Evolutionary conservation across 2,329 filamentous ascomycete genomes (phyloP), one percentile per base, ranked within the genome.

Genomic region (Penicillium sp.): DNA sequence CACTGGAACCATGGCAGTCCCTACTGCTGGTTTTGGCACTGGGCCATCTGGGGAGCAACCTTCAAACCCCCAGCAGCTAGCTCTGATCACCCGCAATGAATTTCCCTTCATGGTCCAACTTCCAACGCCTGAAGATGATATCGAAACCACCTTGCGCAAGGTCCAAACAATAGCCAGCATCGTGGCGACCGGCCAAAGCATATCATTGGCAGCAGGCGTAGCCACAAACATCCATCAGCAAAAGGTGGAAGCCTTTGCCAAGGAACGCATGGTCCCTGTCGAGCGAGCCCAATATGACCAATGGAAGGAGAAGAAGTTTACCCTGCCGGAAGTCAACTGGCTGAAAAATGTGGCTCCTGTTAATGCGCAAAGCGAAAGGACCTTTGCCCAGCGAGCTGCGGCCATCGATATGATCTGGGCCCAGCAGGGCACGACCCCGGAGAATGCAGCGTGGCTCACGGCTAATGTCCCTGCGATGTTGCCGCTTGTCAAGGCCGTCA

Each of bases 401-500:
- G 44, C 44, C 16, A 47, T 49, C 30, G 34, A 47, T 27, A 31
- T 42, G 17, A 32, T 47, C 29, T 47, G 39, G 37, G 4, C 29
- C 5, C 22, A 18, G 4, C 11, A 32, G 13, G 36, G 31, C 6
- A 30, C 36, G n/a, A 26, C 30, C 2, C 38, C 39, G 4, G 39
- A 45, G 22, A 42, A 60, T 44, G 51, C 54, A 4, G 32, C 42
- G 3, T 59, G 54, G 52, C 40, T 57, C 11, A 49, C 44, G 2
- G 44, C 36, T 12, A 44, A 53, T 25, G 41, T 46, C 35, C 9
- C 32, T 2, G 2, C 3, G 0, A n/a, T 48, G 13, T 9, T 53
- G 13, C 51, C 53, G 2, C 45, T 59, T 2, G 35, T 59, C n/a
- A 56, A 51, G 20, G 51, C 52, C 2, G 44, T 60, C 3, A 42